Evolutionary conservation across 1,284 basidiomycete species (phyloP).

Genomic region (Apiotrichum brassicae): DNA sequence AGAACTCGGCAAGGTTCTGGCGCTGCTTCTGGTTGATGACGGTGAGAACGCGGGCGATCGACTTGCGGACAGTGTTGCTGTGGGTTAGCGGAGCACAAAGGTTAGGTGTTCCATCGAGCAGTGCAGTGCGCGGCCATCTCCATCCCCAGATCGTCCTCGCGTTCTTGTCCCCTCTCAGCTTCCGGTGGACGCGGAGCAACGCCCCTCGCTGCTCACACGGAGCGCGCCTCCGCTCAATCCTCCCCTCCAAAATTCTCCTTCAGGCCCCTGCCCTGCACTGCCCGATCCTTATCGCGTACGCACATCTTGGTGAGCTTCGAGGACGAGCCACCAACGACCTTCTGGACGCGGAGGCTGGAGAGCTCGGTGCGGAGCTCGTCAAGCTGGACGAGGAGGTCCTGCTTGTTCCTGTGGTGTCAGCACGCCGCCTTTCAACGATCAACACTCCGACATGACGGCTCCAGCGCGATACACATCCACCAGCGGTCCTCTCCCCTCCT

Average conservation of each 20-base stretch:
- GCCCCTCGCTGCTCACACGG: no score
- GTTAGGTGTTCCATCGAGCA: not conserved
- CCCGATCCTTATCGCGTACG: constrained; percentile 43
- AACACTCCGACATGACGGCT: not conserved
- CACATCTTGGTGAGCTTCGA: constrained; percentile 98
- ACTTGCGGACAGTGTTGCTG: constrained; percentile 96
- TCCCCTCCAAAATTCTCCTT: constrained; percentile 2
- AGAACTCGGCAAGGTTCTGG: constrained; percentile 93
- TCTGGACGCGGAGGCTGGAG: constrained; percentile 87
- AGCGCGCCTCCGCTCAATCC: not conserved
- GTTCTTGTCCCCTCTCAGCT: not conserved
- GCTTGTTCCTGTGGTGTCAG: constrained; percentile 61
- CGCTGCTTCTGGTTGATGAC: constrained; percentile 98
- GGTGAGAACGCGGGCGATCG: constrained; percentile 95
- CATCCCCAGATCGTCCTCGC: not conserved
- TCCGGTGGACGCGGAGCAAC: no score
- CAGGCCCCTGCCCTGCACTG: not conserved
- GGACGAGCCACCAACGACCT: constrained; percentile 93
- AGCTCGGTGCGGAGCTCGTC: constrained; percentile 94
- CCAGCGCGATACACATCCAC: not conserved
- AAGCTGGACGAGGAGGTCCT: constrained; percentile 94
- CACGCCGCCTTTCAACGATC: not conserved
- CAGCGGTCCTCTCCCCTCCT: no score
- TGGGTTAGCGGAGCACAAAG: not conserved
- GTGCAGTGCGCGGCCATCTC: no score